phyloP scores from a whole-genome alignment of 306 rosid genomes.

The Trichosanthes cucumerina region DNA sequence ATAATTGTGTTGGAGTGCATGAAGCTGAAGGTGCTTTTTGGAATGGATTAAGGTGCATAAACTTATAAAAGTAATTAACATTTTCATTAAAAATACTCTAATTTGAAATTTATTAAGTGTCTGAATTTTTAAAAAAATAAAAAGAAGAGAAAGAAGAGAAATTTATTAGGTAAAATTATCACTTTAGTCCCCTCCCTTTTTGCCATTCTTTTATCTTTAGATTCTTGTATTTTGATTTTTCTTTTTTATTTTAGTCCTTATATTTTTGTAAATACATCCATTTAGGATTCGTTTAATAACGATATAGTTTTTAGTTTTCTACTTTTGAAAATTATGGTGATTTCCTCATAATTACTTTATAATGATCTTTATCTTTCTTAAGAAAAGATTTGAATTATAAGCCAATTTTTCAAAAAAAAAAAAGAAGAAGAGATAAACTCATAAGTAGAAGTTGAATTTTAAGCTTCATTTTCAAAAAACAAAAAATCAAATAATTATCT shows the following conservation, averaged over 20 bases:
- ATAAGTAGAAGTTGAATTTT: background rate
- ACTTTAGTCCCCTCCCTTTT: background rate
- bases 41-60: conserved; percentile 22
- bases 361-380: too few relatives aligned
- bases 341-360: too few relatives aligned
- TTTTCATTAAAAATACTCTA: background rate
- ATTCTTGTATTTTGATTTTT: background rate
- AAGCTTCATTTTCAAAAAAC: background rate
- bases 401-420: too few relatives aligned
- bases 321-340: too few relatives aligned
- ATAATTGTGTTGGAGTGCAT: conserved; percentile 30
- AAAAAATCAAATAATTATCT: background rate
- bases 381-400: too few relatives aligned
- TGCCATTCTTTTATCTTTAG: too few relatives aligned
- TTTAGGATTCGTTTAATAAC: background rate
- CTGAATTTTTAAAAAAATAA: background rate
- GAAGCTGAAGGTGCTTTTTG: conserved; percentile 31
- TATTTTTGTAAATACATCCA: background rate
- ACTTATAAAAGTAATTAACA: background rate
- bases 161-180: background rate
- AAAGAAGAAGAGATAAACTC: too few relatives aligned
- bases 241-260: background rate
- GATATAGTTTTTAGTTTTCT: too few relatives aligned
- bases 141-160: background rate
- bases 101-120: background rate